Evolutionary conservation across 1,284 basidiomycete species (phyloP), one percentile per base, ranked within the genome.

Genomic region (Cutaneotrichosporon cyanovorans): DNA sequence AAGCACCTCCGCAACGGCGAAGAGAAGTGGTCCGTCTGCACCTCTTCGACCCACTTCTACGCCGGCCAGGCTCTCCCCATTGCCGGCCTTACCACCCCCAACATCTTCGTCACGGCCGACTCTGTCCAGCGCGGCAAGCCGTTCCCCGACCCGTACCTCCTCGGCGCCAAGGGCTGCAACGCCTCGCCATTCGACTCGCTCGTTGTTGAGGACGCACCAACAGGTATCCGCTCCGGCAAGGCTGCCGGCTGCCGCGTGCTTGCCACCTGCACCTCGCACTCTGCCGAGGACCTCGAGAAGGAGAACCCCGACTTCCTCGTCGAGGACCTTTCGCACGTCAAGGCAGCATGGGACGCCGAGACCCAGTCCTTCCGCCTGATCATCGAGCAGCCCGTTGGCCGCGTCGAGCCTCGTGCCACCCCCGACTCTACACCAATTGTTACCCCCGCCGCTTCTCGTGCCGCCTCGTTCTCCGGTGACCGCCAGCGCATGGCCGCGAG

Each of bases 161-260:
- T 70, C 45, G 74, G 73, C 33, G 72, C 73, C 32, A 60, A 61
- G 33, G 62, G 65, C 36, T 68, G 66, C 48, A 63, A 64, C 51
- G 65, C 68, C 34, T 62, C 61, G n/a, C 62, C 68, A 11, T 66
- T 67, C 49, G 65, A 71, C 41, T 72, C 65, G 34, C 52, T 75
- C 42, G 72, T 74, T 34, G 59, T 74, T 15, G 73, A 74, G 54
- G 74, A 76, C 52, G 74, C 74, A 2, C 74, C 74, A 1, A 73
- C 72, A 6, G 74, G 74, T 46, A 70, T 76, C 55, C 61, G 64
- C 36, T 57, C 71, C 8, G 74, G 72, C 14, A 68, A 73, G 53
- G 74, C 71, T 4, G 68, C 73, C 0, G 74, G 74, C 48, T 61
- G 63, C 42, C 65, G 64, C 28, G 73, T 75, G 20, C 58, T 73